Evolutionary conservation across 2,329 filamentous ascomycete species (phyloP).

Genomic region (Cladosporium sp.): DNA sequence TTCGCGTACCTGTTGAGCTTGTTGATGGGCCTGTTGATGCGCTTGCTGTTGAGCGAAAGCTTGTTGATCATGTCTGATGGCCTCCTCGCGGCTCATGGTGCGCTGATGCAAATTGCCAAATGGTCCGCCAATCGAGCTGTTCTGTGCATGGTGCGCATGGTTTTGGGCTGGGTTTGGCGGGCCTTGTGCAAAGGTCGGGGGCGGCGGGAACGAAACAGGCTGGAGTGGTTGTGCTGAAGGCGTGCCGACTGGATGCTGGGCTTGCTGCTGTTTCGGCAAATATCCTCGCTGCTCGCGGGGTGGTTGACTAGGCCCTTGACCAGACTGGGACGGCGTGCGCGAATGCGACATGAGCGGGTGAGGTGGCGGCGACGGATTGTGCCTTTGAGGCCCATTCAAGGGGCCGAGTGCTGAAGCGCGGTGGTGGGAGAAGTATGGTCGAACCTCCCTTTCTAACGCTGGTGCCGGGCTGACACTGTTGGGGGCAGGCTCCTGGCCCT

Average conservation of each 20-base stretch:
- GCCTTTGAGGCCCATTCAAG: conserved; percentile 26
- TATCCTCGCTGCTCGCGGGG: conserved; percentile 18
- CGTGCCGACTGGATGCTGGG: conserved; percentile 16
- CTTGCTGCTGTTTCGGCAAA: conserved; percentile 11
- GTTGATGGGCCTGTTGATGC: conserved; percentile 18
- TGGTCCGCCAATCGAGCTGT: conserved; percentile 23
- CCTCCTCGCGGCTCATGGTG: conserved; percentile 26
- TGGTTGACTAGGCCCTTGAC: conserved; percentile 19
- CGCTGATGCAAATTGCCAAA: conserved; percentile 23
- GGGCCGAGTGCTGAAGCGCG: conserved; percentile 23
- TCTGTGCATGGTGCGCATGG: conserved; percentile 30
- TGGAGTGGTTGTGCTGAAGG: conserved; percentile 24
- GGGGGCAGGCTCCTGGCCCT: conserved; percentile 10
- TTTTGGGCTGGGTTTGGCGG: conserved; percentile 24
- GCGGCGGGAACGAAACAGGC: conserved; percentile 25
- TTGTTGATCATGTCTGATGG: conserved; percentile 17
- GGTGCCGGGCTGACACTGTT: conserved; percentile 4
- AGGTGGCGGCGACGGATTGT: conserved; percentile 34
- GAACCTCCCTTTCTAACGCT: conserved; percentile 26
- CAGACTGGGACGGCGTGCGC: conserved; percentile 29
- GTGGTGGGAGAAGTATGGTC: conserved; percentile 28
- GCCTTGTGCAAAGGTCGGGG: conserved; percentile 21
- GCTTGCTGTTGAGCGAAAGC: conserved; percentile 12
- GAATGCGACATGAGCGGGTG: conserved; percentile 27
- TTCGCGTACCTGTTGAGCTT: conserved; percentile 13